A percentile compares a stretch with the other conserved stretches of the same genome.
These are phyloP conservation scores for Yamadazyma tumulicola DNA, from an alignment of 805 yeast species.

Conservation along the genomic window DNA sequence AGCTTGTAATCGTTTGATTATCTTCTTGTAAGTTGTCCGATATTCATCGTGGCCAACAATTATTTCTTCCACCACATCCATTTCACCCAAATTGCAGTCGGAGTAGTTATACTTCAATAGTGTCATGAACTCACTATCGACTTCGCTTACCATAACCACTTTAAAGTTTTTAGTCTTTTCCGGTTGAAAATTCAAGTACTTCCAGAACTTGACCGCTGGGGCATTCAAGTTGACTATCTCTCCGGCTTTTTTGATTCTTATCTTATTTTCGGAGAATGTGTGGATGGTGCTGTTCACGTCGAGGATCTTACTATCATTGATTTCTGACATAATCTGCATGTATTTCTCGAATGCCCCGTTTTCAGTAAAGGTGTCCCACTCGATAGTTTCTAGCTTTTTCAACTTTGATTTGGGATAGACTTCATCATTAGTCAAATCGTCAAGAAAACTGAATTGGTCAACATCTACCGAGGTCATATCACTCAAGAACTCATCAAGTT, in stretches of 20 bases:
- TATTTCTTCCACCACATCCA: constrained; percentile 31
- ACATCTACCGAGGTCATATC: constrained; percentile 23
- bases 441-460: constrained; percentile 34
- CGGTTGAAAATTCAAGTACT: constrained; percentile 54
- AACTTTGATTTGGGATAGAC: constrained; percentile 22
- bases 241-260: constrained; percentile 31
- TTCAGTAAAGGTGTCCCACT: constrained; percentile 34
- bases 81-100: constrained; percentile 47
- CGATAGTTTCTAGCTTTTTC: constrained; percentile 21
- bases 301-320: constrained; percentile 9
- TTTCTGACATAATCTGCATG: constrained; percentile 14
- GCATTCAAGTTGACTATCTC: constrained; percentile 42
- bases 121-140: constrained; percentile 34
- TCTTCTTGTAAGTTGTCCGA: constrained; percentile 27
- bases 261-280: constrained; percentile 15
- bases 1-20: constrained; percentile 24
- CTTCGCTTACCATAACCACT: constrained; percentile 44
- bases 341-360: constrained; percentile 19
- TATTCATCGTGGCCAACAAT: constrained; percentile 23
- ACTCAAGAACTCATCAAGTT: constrained; percentile 31
- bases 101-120: constrained; percentile 42
- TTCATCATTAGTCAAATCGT: constrained; percentile 33
- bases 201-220: constrained; percentile 53
- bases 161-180: constrained; percentile 49
- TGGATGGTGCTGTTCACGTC: constrained; percentile 8